These are phyloP conservation scores for Pyrenula aspistea DNA, from an alignment of 495 filamentous ascomycete genomes.

Conservation along the genomic window DNA sequence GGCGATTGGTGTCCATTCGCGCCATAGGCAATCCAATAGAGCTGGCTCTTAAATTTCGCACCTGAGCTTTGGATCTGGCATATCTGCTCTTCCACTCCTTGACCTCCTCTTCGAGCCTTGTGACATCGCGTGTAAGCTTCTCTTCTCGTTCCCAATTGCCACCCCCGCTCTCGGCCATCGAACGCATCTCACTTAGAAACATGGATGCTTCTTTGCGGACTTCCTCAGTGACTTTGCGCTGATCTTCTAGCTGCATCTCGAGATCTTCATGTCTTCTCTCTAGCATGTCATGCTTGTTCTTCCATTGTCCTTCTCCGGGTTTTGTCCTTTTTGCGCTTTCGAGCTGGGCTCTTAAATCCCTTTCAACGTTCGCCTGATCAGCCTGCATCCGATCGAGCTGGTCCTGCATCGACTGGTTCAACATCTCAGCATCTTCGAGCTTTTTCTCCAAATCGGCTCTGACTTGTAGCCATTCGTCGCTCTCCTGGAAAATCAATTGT, in stretches of 20 bases:
- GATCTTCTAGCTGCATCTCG: constrained; percentile 55
- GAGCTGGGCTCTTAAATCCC: constrained; percentile 51
- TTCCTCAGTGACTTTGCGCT: constrained; percentile 77
- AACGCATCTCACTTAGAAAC: constrained; percentile 82
- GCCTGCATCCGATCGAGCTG: constrained; percentile 63
- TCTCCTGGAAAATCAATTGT: constrained; percentile 15
- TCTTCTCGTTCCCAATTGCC: constrained; percentile 75
- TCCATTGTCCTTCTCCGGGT: constrained; percentile 32
- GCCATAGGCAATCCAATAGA: constrained; percentile 57
- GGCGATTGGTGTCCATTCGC: constrained; percentile 48
- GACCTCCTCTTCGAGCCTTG: constrained; percentile 66
- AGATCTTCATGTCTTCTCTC: constrained; percentile 62
- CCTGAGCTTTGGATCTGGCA: constrained; percentile 72
- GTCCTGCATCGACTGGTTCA: constrained; percentile 62
- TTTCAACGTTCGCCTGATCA: constrained; percentile 52
- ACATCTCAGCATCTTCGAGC: constrained; percentile 61
- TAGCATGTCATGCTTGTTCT: constrained; percentile 47
- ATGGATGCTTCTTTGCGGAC: constrained; percentile 74
- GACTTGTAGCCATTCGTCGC: constrained; percentile 58
- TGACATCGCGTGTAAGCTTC: constrained; percentile 56
- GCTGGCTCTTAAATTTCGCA: constrained; percentile 68
- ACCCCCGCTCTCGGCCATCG: constrained; percentile 65
- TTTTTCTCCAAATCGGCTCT: constrained; percentile 65
- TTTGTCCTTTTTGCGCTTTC: constrained; percentile 32
- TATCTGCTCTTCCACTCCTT: constrained; percentile 85